Evolutionary conservation across 2,329 filamentous ascomycete genomes (phyloP), one percentile per base, ranked within the genome.

Genomic region (Didymella pomorum): DNA sequence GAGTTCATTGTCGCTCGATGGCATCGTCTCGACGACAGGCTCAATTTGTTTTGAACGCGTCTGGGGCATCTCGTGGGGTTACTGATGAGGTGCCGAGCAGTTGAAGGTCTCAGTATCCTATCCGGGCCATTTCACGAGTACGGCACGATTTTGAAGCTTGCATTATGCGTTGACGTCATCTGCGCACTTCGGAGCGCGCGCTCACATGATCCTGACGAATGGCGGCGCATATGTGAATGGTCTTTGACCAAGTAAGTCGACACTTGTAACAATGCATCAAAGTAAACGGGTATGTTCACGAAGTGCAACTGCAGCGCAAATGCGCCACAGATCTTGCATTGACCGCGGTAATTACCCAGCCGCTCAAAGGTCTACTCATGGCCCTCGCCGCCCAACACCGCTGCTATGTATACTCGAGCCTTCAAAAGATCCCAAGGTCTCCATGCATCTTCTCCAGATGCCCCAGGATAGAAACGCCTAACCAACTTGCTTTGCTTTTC

Each of bases 31-130:
- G 25, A 35, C 23, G 3, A 48, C n/a, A 8, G 21, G 48, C 10
- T 29, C 47, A 3, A 33, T 18, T 16, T 41, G 18, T 41, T 60
- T 64, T 2, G 58, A 58, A n/a, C 67, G 60, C 44, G 56, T 68
- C 46, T 50, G 58, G n/a, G 61, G 51, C 67, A 71, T 68, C 8
- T 21, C 26, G 28, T 35, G 2, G 11, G 21, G 16, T 37, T 3
- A 16, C 26, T 4, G 18, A 12, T 20, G 16, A 9, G 11, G 18
- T 25, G 11, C 10, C 21, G 35, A 35, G 16, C 47, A 25, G 14
- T 14, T 11, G 7, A 31, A 21, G 18, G 7, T 11, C 12, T 42
- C 29, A 11, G 20, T 16, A 12, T 14, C 11, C 39, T 25, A 8
- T 8, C 21, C 18, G 4, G 11, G 16, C 41, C 41, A 6, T 26